Conservation (phyloP, 164 flowering plant species). For the Cinnamomum micranthum region DNA sequence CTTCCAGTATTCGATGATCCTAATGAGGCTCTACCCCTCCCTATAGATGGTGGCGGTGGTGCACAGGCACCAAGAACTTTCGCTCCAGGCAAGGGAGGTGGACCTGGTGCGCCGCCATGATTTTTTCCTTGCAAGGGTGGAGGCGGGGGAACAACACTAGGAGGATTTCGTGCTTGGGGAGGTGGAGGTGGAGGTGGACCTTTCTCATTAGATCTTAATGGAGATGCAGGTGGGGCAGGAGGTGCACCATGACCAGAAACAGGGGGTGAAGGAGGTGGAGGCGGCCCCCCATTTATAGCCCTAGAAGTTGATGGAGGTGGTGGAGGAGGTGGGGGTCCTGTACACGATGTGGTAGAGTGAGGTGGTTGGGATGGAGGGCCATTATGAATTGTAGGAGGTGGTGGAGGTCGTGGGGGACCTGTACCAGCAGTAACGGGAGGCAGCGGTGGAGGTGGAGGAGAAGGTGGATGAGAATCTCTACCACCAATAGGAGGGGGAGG, state of each 20-base stretch:
- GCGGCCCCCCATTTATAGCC: conserved; percentile 4
- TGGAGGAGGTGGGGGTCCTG: conserved; percentile 24
- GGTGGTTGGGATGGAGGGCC: conserved; percentile 30
- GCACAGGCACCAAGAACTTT: conserved; percentile 45
- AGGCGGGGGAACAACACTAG: conserved; percentile 31
- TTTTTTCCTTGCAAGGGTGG: conserved; percentile 20
- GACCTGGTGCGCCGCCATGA: conserved; percentile 32
- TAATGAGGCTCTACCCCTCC: conserved; percentile 42
- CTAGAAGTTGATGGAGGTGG: conserved; percentile 10
- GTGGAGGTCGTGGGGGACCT: conserved; percentile 25
- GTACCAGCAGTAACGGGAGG: conserved; percentile 13
- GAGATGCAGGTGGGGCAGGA: conserved; percentile 31
- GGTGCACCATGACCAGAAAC: conserved; percentile 17
- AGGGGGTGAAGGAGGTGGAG: conserved; percentile 28
- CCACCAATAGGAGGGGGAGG: conserved; percentile 13
- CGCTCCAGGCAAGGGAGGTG: conserved; percentile 52
- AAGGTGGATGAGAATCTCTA: conserved; percentile 7
- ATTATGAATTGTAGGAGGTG: conserved; percentile 8
- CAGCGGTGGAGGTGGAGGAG: conserved; percentile 29
- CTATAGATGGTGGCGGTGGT: conserved; percentile 62
- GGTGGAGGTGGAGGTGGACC: conserved; percentile 32
- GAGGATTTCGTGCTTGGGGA: conserved; percentile 42
- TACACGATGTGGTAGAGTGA: conserved; percentile 14
- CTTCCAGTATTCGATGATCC: conserved; percentile 35
- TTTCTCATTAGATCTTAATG: conserved; percentile 17